These are phyloP conservation scores for Solanum corneliomulleri DNA, from an alignment of 257 asterid genomes.

Conservation along the genomic window DNA sequence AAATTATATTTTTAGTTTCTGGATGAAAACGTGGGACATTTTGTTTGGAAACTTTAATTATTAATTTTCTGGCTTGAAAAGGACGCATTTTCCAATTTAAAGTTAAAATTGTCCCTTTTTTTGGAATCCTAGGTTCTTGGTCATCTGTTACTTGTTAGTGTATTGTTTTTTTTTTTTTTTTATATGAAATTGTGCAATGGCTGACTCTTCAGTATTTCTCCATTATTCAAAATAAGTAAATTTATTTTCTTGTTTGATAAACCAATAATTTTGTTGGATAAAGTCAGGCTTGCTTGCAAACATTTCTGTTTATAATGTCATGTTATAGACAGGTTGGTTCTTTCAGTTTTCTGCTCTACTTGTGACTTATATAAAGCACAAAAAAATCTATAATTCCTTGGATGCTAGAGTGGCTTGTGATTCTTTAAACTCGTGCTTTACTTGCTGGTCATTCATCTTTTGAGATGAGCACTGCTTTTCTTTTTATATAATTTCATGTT, in stretches of 20 bases:
- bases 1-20: neutral
- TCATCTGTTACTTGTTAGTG: neutral
- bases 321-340: neutral
- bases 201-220: neutral
- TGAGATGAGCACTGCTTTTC: neutral
- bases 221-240: neutral
- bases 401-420: neutral
- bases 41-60: neutral
- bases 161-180: neutral
- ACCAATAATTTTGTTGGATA: neutral
- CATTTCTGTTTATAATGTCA: neutral
- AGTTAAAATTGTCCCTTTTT: neutral
- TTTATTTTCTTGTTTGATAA: neutral
- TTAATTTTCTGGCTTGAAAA: neutral
- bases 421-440: neutral
- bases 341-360: neutral
- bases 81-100: neutral
- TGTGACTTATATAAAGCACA: neutral
- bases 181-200: neutral
- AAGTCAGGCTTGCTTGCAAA: neutral
- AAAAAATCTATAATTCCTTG: neutral
- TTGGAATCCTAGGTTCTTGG: neutral
- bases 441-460: neutral
- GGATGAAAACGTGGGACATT: neutral
- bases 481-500: neutral